phyloP scores from a whole-genome alignment of 306 rosid genomes.

The Rosa persica region DNA sequence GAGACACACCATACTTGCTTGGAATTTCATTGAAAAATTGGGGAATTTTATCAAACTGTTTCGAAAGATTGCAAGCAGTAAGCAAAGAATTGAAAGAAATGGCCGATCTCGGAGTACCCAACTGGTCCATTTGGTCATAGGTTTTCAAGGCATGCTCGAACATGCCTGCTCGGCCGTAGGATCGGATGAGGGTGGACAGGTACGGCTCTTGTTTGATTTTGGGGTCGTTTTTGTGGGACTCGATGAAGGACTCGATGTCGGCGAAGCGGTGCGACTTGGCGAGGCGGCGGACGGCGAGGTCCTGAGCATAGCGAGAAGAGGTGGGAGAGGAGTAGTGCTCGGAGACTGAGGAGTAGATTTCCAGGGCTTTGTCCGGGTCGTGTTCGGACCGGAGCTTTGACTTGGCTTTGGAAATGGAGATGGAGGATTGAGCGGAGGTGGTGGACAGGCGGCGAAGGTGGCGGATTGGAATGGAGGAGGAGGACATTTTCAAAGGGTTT shows the following conservation, averaged over 20 bases:
- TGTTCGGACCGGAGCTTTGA: conserved; percentile 48
- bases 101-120: conserved; percentile 58
- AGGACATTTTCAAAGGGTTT: conserved; percentile 34
- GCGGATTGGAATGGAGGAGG: conserved; percentile 36
- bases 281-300: conserved; percentile 65
- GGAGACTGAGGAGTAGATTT: conserved; percentile 56
- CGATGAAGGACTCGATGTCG: conserved; percentile 56
- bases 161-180: conserved; percentile 67
- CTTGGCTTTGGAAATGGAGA: conserved; percentile 55
- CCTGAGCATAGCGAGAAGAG: conserved; percentile 57
- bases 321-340: conserved; percentile 42
- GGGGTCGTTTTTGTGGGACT: conserved; percentile 61
- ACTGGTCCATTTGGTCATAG: conserved; percentile 52
- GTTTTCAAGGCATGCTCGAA: conserved; percentile 54
- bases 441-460: conserved; percentile 42
- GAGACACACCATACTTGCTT: conserved; percentile 34
- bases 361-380: conserved; percentile 64
- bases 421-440: conserved; percentile 24
- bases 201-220: conserved; percentile 53
- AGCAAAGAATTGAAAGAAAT: conserved; percentile 61
- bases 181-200: conserved; percentile 57
- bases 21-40: conserved; percentile 58
- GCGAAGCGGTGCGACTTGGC: conserved; percentile 52
- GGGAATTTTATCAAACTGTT: conserved; percentile 41
- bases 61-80: conserved; percentile 42